Evolutionary conservation across 108 stramenopile genomes (phyloP).

Genomic region (Chaetoceros tenuissimus): DNA sequence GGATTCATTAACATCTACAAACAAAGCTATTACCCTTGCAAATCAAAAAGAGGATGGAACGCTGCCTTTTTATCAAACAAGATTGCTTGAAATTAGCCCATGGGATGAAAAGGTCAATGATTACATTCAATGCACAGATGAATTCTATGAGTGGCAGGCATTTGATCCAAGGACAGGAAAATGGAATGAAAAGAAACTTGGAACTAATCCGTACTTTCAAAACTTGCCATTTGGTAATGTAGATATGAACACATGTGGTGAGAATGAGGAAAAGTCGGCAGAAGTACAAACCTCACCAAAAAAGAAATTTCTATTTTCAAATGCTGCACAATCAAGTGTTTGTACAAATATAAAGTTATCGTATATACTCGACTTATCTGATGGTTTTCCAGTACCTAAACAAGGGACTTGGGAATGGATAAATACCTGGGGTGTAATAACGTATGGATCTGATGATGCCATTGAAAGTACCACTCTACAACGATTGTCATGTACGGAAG

Average conservation of each 20-base stretch:
- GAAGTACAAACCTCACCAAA: constrained; percentile 6
- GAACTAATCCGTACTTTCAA: constrained; percentile 31
- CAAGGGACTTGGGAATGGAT: constrained; percentile 51
- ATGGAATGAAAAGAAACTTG: constrained; percentile 25
- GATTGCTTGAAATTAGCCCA: constrained; percentile 51
- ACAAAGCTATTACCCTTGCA: neutral
- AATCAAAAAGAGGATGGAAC: neutral
- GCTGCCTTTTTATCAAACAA: constrained; percentile 39
- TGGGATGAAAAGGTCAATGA: constrained; percentile 40
- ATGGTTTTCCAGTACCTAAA: constrained; percentile 45
- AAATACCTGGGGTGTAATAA: constrained; percentile 39
- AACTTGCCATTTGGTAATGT: constrained; percentile 19
- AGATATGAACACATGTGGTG: neutral
- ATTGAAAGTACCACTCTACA: neutral
- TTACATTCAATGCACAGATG: constrained; percentile 28
- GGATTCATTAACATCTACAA: neutral
- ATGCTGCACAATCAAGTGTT: constrained; percentile 20
- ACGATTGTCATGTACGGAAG: neutral
- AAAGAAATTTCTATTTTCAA: neutral
- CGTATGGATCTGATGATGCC: constrained; percentile 9
- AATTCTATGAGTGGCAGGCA: constrained; percentile 55
- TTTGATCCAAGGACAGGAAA: constrained; percentile 20
- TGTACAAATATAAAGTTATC: constrained; percentile 28
- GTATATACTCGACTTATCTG: constrained; percentile 29
- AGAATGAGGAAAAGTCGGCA: constrained; percentile 12